These are phyloP conservation scores for Phlebopus sp. DNA, from an alignment of 1,284 basidiomycete species.

Conservation along the genomic window DNA sequence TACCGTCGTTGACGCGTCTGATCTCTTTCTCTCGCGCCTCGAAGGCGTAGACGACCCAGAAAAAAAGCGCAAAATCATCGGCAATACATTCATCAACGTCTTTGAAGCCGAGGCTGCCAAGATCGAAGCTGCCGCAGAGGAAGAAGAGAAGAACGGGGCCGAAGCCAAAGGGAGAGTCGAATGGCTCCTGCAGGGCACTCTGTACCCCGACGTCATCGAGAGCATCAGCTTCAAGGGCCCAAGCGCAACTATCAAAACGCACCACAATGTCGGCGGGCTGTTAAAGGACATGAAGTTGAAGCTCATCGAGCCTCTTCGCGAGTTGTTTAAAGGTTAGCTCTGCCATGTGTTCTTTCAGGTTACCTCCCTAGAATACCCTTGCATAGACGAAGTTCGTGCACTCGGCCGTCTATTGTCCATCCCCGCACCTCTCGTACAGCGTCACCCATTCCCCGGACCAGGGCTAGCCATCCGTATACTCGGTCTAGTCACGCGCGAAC, in stretches of 20 bases:
- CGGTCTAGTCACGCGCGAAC: conserved; percentile 89
- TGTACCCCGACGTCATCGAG: conserved; percentile 99
- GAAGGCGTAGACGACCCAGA: conserved; percentile 95
- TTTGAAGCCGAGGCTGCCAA: conserved; percentile 93
- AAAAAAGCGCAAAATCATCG: conserved; percentile 97
- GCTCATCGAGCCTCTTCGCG: conserved; percentile 95
- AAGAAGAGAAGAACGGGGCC: conserved; percentile 63
- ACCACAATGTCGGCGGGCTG: conserved; percentile 98
- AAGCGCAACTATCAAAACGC: conserved; percentile 98
- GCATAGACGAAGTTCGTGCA: conserved; percentile 89
- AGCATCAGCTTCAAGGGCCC: conserved; percentile 99
- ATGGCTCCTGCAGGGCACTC: conserved; percentile 94
- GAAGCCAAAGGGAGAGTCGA: conserved; percentile 89
- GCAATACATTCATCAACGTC: conserved; percentile 98
- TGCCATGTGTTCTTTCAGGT: too few species aligned
- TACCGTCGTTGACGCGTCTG: conserved; percentile 94
- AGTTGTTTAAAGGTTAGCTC: conserved; percentile 91
- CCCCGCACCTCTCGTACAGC: conserved; percentile 89
- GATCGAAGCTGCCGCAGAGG: conserved; percentile 84
- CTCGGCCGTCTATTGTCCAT: conserved; percentile 91
- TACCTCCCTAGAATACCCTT: neutral
- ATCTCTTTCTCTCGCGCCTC: conserved; percentile 88
- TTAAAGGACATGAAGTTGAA: conserved; percentile 99
- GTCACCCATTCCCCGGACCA: conserved; percentile 99
- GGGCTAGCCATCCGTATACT: conserved; percentile 99